Evolutionary conservation across 208 protist genomes (phyloP), one percentile per base, ranked within the genome.

Genomic region (Acanthamoeba sp.): DNA sequence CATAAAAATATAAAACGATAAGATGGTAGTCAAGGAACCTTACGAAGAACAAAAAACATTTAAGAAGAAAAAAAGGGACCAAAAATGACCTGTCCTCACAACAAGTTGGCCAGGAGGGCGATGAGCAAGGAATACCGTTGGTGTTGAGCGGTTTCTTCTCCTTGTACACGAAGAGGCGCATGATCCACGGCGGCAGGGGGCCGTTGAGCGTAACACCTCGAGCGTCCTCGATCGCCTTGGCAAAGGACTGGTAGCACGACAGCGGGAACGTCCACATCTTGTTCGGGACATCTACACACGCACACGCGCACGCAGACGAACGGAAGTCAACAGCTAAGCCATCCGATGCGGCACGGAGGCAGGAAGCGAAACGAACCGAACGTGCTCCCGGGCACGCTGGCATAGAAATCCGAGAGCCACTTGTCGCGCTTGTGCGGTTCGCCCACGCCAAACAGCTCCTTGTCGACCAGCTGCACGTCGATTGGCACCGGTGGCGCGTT

Each of bases 231-330:
- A 90, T 36, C 50, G 82, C 55, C 6, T 90, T 90, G 29, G 38
- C 18, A 32, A 90, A 59, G 34, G n/a, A 16, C 29, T 7, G 6
- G 52, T 90, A 90, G 52, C 55, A 69, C 22, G 82, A 69, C 22
- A 90, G 48, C 18, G 55, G 82, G 38, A 90, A 90, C 32, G 52
- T 90, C 82, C 82, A 90, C 55, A 66, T 66, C 55, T 90, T 90
- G n/a, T 4, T 38, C 6, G 0, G 3, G 40, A 18, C 42, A 38
- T 90, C 55, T 90, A 50, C 36, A 27, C 20, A 32, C 18, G 48
- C 45, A 50, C n/a, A 36, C 6, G 9, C 42, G 20, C 6, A 0
- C 10, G 10, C n/a, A 57, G 24, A 48, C 27, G 18, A 87, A 5
- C n/a, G 40, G 22, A 69, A n/a, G 18, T 27, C 3, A 55, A n/a